Percentiles rank a stretch among this genome's conserved stretches.
These are phyloP conservation scores for Bifiguratus adelaidae DNA, from an alignment of 192 early-diverging fungal species.

Conservation along the genomic window DNA sequence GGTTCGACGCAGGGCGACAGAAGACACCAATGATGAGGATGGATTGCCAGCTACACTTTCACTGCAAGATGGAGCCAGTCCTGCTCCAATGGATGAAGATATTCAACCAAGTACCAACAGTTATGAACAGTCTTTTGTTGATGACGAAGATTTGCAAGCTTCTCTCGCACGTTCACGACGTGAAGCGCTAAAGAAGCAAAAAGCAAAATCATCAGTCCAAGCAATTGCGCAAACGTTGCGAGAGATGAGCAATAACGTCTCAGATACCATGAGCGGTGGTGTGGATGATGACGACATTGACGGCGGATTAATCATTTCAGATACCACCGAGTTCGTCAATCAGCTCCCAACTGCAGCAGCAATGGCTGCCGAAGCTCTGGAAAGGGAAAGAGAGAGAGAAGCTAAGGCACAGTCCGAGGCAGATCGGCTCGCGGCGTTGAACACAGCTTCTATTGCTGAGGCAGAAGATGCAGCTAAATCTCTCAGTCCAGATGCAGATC, in stretches of 20 bases:
- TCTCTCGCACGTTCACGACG: constrained; percentile 71
- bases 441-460: too few species aligned
- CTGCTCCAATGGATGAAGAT: constrained; percentile 6
- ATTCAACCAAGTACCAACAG: neutral
- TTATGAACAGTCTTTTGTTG: constrained; percentile 72
- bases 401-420: too few species aligned
- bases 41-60: too few species aligned
- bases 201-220: too few species aligned
- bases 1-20: constrained; percentile 21
- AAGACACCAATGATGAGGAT: neutral
- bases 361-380: constrained; percentile 6
- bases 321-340: constrained; percentile 84
- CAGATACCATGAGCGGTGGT: constrained; percentile 5
- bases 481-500: neutral
- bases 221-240: too few species aligned
- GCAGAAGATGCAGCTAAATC: too few species aligned
- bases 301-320: constrained; percentile 64
- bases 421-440: too few species aligned
- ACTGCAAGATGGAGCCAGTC: neutral
- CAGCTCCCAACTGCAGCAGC: constrained; percentile 24
- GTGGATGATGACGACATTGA: constrained; percentile 31
- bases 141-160: constrained; percentile 88
- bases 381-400: neutral
- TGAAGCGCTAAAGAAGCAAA: constrained; percentile 41
- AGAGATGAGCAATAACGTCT: too few species aligned